These are phyloP conservation scores for Penicillium sp. DNA, from an alignment of 2,329 filamentous ascomycete species.

Conservation along the genomic window DNA sequence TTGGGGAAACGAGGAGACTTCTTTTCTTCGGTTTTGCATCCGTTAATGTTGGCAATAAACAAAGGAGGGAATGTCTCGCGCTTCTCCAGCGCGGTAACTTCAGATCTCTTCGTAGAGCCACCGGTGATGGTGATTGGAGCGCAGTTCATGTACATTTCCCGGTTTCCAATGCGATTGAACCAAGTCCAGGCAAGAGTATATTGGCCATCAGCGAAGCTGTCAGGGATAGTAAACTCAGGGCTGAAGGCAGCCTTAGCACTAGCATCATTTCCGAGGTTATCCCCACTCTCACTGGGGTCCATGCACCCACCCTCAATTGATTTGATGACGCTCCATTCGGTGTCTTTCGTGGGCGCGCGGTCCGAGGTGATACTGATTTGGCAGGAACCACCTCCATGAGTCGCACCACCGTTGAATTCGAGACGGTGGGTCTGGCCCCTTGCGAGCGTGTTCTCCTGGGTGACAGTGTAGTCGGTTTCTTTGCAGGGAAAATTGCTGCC, in stretches of 20 bases:
- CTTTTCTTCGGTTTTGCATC: slow-evolving; percentile 63
- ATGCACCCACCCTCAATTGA: slow-evolving; percentile 88
- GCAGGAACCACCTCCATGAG: slow-evolving; percentile 89
- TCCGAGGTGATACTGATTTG: slow-evolving; percentile 88
- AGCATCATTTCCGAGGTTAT: no score
- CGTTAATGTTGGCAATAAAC: slow-evolving; percentile 74
- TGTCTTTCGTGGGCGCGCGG: slow-evolving; percentile 65
- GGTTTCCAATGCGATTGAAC: slow-evolving; percentile 91
- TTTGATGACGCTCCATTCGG: slow-evolving; percentile 86
- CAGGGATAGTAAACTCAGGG: slow-evolving; percentile 2
- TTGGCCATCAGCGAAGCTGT: slow-evolving; percentile 57
- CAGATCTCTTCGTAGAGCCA: slow-evolving; percentile 51
- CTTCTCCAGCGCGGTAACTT: slow-evolving; percentile 48
- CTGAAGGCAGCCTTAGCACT: slow-evolving; percentile 64
- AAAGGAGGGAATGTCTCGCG: slow-evolving; percentile 70
- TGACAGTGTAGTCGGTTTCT: slow-evolving; percentile 46
- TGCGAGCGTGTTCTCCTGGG: no score
- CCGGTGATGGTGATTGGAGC: slow-evolving; percentile 71
- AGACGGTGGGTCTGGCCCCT: no score
- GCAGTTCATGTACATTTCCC: slow-evolving; percentile 99
- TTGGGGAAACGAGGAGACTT: slow-evolving; percentile 74
- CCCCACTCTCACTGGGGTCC: no score
- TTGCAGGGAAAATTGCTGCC: slow-evolving; percentile 87
- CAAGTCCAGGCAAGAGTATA: slow-evolving; percentile 90
- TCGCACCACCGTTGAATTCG: no score